phyloP scores from a whole-genome alignment of 208 protist species.

The Leishmania gerbilli region DNA sequence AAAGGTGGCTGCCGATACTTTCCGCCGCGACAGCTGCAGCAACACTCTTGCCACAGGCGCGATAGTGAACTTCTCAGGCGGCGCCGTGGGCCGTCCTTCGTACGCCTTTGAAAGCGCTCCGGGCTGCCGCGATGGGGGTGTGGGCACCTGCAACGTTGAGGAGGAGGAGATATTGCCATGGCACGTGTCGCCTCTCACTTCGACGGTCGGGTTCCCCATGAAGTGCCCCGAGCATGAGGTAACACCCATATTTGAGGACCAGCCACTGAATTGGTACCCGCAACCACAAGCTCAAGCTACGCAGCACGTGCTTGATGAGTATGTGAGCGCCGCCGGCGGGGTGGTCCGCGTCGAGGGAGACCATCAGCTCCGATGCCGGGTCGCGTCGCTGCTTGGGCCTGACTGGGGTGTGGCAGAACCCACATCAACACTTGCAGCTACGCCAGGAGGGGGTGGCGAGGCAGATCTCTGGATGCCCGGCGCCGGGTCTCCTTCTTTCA shows the following conservation, averaged over 20 bases:
- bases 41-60: not conserved
- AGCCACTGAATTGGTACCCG: not conserved
- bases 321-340: not conserved
- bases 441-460: not conserved
- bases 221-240: not conserved
- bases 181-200: not conserved
- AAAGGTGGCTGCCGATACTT: slow-evolving; percentile 8
- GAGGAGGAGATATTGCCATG: not conserved
- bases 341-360: not conserved
- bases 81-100: not conserved
- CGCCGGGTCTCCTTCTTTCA: not conserved
- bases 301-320: not conserved
- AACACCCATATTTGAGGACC: slow-evolving; percentile 10
- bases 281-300: not conserved
- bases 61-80: not conserved
- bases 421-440: not conserved
- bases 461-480: not conserved
- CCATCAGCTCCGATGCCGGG: not conserved
- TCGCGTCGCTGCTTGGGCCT: not conserved
- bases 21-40: not conserved
- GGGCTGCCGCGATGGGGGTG: not conserved
- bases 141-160: not conserved
- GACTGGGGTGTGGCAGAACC: not conserved
- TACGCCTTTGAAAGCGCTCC: not conserved
- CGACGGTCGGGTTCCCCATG: not conserved